Conservation (phyloP, 495 filamentous ascomycete species). For the Polyplosphaeria fusca region DNA sequence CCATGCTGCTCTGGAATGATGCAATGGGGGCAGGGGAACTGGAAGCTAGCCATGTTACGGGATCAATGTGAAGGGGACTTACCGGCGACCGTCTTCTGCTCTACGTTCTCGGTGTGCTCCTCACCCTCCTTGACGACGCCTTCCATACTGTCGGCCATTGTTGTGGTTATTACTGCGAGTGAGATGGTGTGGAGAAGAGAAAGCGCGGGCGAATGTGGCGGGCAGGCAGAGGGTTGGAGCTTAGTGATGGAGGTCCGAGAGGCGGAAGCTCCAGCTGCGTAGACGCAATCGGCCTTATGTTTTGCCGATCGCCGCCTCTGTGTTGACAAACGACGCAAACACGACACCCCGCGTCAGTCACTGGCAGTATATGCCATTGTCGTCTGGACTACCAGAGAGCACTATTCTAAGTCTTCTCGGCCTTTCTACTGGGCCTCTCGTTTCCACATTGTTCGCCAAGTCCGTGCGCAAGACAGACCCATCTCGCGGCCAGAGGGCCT, state of each 20-base stretch:
- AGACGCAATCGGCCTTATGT: neutral
- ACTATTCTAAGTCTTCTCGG: too few species aligned
- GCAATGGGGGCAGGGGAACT: conserved; percentile 20
- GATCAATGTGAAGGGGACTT: conserved; percentile 8
- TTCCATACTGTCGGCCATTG: conserved; percentile 46
- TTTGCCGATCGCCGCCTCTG: neutral
- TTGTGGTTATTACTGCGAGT: conserved; percentile 3
- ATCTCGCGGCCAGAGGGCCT: neutral
- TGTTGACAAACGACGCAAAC: conserved; percentile 27
- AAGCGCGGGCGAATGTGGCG: conserved; percentile 5
- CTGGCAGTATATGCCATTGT: too few species aligned
- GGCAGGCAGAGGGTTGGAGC: conserved; percentile 2
- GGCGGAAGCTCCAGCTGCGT: conserved; percentile 24
- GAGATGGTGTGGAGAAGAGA: conserved; percentile 5
- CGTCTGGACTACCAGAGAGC: too few species aligned
- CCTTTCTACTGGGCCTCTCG: too few species aligned
- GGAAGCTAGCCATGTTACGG: conserved; percentile 21
- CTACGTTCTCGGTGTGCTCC: conserved; percentile 28
- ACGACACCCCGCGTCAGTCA: conserved; percentile 4
- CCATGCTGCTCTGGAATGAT: neutral
- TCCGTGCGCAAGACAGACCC: neutral
- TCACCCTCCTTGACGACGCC: conserved; percentile 36
- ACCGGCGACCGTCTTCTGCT: conserved; percentile 34
- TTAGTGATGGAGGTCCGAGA: conserved; percentile 7
- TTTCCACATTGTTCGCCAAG: too few species aligned